Conservation (phyloP, 169 alveolate genomes). For the Eimeria falciformis region DNA sequence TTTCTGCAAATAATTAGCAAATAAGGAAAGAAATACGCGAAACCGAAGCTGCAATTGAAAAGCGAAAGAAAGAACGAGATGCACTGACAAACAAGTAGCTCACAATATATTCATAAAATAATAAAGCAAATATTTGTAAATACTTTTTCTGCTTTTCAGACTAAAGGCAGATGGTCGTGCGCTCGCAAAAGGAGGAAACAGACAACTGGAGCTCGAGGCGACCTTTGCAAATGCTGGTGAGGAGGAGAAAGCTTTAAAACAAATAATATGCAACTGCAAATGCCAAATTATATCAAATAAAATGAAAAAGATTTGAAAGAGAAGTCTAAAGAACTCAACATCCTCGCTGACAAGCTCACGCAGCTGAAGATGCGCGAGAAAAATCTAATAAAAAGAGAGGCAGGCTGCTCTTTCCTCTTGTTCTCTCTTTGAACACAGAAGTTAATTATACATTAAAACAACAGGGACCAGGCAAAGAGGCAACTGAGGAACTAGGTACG, state of each 20-base stretch:
- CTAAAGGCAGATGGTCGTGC: conserved; percentile 59
- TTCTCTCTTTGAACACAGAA: background rate
- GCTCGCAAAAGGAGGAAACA: conserved; percentile 68
- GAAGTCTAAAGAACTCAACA: conserved; percentile 71
- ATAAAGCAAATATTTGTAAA: background rate
- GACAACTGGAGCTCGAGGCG: conserved; percentile 47
- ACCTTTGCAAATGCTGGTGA: conserved; percentile 72
- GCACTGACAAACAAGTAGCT: conserved; percentile 62
- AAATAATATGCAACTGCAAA: background rate
- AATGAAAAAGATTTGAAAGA: conserved; percentile 60
- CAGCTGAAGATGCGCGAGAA: conserved; percentile 61
- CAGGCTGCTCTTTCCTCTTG: background rate
- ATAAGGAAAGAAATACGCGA: conserved; percentile 63
- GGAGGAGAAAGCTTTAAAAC: background rate
- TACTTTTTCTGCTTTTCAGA: background rate
- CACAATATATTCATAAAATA: background rate
- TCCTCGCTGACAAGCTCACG: conserved; percentile 68
- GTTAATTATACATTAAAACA: background rate
- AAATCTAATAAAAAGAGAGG: conserved; percentile 56
- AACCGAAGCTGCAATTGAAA: conserved; percentile 71
- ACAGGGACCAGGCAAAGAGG: conserved; percentile 40
- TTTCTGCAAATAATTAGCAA: conserved; percentile 45
- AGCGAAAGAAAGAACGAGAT: conserved; percentile 68
- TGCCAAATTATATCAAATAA: background rate
- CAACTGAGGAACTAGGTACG: conserved; percentile 8